Base-by-base conservation (phyloP, 805 yeast species). In the Jamesozyma gamospora region DNA sequence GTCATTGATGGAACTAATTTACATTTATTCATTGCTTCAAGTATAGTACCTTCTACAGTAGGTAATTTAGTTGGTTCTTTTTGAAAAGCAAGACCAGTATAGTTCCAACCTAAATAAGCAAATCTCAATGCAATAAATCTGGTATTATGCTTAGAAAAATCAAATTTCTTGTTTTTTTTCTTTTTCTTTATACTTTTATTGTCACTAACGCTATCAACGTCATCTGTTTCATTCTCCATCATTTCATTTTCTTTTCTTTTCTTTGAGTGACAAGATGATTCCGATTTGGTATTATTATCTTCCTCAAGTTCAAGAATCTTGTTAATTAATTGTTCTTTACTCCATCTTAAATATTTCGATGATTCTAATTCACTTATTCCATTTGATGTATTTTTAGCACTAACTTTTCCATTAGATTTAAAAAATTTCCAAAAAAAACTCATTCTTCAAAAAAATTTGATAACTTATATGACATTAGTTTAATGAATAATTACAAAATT, bases 71-170 rank as follows among this genome's bases (percentile, higher is more conserved):
- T 82, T 3, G 73, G 74, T 24, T 78, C 87, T 43, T 71, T 71
- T 60, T 92, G 97, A 35, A 74, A 65, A 0, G 94, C 95, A 18
- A 92, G 66, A 0, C 98, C 98, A 55, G 81, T 86, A 60, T 92
- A 92, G 53, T 82, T 74, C 96, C 96, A 90, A 1, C 98, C 98
- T 36, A 84, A 54, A 58, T 92, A 92, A 0, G 95, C 82, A 63
- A 92, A 92, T 45, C 74, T 67, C 25, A 92, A 53, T 0, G 95
- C 97, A 12, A 92, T 72, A 44, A 74, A 75, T 41, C 98, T 66
- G 1, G 76, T 75, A 10, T 66, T 47, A 51, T 74, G 74, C 45
- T 75, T 78, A 13, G 75, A 63, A 48, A 82, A 82, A 50, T 84
- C 90, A 56, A 87, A 76, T 17, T 58, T 57, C 65, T 74, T 58